Percentiles rank a stretch among this genome's conserved stretches.
These are phyloP conservation scores for Penicillium olsonii DNA, from an alignment of 2,329 filamentous ascomycete genomes.

Conservation along the genomic window DNA sequence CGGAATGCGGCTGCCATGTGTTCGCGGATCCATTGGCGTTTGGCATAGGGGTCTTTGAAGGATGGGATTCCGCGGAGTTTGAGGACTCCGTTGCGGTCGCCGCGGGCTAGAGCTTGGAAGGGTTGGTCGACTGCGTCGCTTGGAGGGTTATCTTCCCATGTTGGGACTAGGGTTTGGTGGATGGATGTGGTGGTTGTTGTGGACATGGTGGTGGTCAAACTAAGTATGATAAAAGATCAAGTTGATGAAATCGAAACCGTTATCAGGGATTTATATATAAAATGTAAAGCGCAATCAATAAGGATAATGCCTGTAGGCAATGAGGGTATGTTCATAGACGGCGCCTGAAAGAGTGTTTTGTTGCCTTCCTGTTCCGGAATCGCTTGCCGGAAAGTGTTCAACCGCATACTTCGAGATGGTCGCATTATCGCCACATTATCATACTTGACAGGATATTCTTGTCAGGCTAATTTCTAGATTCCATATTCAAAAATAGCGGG, in stretches of 20 bases:
- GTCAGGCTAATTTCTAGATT: too few species aligned
- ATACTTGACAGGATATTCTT: too few species aligned
- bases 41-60: neutral
- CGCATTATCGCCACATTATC: too few species aligned
- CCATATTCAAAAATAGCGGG: too few species aligned
- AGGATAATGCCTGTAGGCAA: neutral
- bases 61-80: neutral
- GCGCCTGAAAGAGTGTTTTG: neutral
- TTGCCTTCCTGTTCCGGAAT: neutral
- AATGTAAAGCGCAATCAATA: neutral
- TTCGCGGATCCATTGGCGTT: slow-evolving; percentile 13
- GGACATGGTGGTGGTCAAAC: neutral
- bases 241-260: too few species aligned
- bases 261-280: too few species aligned
- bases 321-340: neutral
- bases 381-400: too few species aligned
- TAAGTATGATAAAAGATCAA: too few species aligned
- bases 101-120: neutral
- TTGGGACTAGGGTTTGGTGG: neutral
- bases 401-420: too few species aligned
- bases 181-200: neutral
- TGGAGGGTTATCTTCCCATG: neutral
- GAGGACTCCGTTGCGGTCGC: neutral
- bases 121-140: neutral
- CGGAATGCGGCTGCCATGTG: slow-evolving; percentile 25